A percentile compares a stretch with the other conserved stretches of the same genome.
Evolutionary conservation across 2,329 filamentous ascomycete species (phyloP).

Genomic region (Pyrenochaeta sp.): DNA sequence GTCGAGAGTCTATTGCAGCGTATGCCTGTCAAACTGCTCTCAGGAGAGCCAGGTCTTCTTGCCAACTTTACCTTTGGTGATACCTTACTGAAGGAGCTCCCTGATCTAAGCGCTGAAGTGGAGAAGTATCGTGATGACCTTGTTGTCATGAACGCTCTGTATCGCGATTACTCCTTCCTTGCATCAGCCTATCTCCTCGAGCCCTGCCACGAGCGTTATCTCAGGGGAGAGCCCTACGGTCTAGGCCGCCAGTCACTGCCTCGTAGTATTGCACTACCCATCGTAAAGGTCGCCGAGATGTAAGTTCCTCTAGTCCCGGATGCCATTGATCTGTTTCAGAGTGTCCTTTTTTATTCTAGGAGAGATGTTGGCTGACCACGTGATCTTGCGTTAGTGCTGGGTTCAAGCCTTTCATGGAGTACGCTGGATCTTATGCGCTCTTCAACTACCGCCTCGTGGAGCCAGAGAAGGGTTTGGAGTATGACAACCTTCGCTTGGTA

Average conservation of each 20-base stretch:
- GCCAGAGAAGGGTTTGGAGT: slow-evolving; percentile 61
- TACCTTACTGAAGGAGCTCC: slow-evolving; percentile 75
- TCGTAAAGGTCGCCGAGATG: slow-evolving; percentile 85
- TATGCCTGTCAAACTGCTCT: slow-evolving; percentile 79
- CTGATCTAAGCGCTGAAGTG: slow-evolving; percentile 77
- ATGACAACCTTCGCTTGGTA: slow-evolving; percentile 78
- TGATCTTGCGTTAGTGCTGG: slow-evolving; percentile 59
- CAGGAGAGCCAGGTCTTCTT: slow-evolving; percentile 79
- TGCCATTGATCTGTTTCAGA: background rate
- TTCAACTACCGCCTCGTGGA: slow-evolving; percentile 71
- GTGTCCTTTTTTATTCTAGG: background rate
- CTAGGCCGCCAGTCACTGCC: slow-evolving; percentile 79
- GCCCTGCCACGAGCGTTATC: slow-evolving; percentile 82
- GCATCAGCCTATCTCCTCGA: slow-evolving; percentile 90
- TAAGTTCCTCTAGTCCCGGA: slow-evolving; percentile 60
- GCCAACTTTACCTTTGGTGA: slow-evolving; percentile 77
- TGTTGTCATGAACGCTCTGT: slow-evolving; percentile 82
- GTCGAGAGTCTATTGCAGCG: slow-evolving; percentile 76
- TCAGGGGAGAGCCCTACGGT: slow-evolving; percentile 76
- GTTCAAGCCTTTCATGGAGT: slow-evolving; percentile 94
- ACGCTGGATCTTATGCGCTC: slow-evolving; percentile 69
- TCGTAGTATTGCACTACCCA: slow-evolving; percentile 77
- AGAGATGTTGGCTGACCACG: slow-evolving; percentile 30
- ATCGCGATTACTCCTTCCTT: slow-evolving; percentile 91
- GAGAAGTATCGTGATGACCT: slow-evolving; percentile 77